Evolutionary conservation across 345 rosid species (phyloP).

Genomic region (Limnanthes douglasii): DNA sequence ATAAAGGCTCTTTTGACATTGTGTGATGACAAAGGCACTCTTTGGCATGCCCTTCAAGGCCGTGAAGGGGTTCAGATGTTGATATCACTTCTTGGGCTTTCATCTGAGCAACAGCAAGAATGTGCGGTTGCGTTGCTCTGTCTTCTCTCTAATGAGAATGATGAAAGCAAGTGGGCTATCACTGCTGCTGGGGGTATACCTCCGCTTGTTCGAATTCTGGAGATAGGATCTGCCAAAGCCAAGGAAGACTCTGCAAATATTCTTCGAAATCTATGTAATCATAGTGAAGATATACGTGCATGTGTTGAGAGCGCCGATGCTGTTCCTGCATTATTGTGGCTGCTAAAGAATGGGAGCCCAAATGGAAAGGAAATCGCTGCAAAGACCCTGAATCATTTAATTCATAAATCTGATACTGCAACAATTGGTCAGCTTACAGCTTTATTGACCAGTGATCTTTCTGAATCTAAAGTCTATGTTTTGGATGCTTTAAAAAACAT

Average conservation of each 20-base stretch:
- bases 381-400: slow-evolving; percentile 90
- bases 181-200: slow-evolving; percentile 99
- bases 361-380: slow-evolving; percentile 99
- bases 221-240: slow-evolving; percentile 95
- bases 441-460: slow-evolving; percentile 81
- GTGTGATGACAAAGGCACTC: slow-evolving; percentile 74
- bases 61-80: slow-evolving; percentile 96
- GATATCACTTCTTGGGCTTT: slow-evolving; percentile 97
- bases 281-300: slow-evolving; percentile 98
- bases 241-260: slow-evolving; percentile 97
- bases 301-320: slow-evolving; percentile 99
- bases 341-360: slow-evolving; percentile 88
- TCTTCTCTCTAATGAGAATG: slow-evolving; percentile 88
- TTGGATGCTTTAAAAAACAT: slow-evolving; percentile 92
- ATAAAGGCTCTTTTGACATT: slow-evolving; percentile 74
- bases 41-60: slow-evolving; percentile 95
- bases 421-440: slow-evolving; percentile 97
- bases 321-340: slow-evolving; percentile 98
- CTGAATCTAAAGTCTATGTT: slow-evolving; percentile 88
- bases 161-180: slow-evolving; percentile 99
- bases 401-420: slow-evolving; percentile 95
- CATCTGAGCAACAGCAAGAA: slow-evolving; percentile 99
- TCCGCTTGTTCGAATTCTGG: slow-evolving; percentile 96
- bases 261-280: slow-evolving; percentile 94
- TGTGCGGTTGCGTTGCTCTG: slow-evolving; percentile 97